phyloP scores from a whole-genome alignment of 352 stramenopile genomes.

The Phytopythium boreale region DNA sequence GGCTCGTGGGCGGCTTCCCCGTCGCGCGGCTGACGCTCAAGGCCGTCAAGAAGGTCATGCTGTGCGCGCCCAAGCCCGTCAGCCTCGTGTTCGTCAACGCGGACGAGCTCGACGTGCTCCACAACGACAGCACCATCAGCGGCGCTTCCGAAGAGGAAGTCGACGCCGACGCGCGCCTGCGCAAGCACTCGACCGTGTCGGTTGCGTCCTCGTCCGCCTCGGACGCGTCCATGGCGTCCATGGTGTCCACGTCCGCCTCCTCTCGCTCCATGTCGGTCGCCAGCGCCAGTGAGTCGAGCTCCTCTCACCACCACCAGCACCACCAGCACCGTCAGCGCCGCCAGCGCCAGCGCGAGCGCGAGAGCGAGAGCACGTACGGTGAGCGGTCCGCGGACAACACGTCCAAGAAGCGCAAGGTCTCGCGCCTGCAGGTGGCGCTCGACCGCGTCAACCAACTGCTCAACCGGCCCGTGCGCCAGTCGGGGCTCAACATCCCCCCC shows the following conservation, averaged over 20 bases:
- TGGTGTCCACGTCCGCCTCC: constrained; percentile 15
- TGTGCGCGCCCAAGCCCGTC: constrained; percentile 66
- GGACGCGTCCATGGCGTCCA: constrained; percentile 16
- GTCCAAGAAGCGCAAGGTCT: constrained; percentile 66
- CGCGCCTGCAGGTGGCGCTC: constrained; percentile 57
- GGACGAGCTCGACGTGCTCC: constrained; percentile 10
- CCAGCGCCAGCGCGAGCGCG: constrained; percentile 9
- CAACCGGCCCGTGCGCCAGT: constrained; percentile 70
- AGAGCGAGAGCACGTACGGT: constrained; percentile 23
- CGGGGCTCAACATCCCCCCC: constrained; percentile 52
- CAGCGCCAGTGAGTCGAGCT: constrained; percentile 18
- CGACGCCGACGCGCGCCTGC: not conserved
- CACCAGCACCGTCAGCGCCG: constrained; percentile 13
- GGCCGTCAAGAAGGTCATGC: constrained; percentile 81
- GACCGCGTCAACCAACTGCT: constrained; percentile 72
- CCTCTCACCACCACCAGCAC: constrained; percentile 16
- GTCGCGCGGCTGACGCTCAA: constrained; percentile 62
- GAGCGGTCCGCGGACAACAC: constrained; percentile 25
- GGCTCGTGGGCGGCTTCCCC: constrained; percentile 71
- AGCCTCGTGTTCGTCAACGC: constrained; percentile 70
- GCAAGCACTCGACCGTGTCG: constrained; percentile 19
- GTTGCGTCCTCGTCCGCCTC: not conserved
- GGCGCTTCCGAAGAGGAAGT: constrained; percentile 34
- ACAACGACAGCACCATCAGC: constrained; percentile 17
- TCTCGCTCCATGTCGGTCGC: constrained; percentile 22